A percentile compares a stretch with the other conserved stretches of the same genome.
These are phyloP conservation scores for Leptoxyphium fumago DNA, from an alignment of 2,329 filamentous ascomycete species.

Conservation along the genomic window DNA sequence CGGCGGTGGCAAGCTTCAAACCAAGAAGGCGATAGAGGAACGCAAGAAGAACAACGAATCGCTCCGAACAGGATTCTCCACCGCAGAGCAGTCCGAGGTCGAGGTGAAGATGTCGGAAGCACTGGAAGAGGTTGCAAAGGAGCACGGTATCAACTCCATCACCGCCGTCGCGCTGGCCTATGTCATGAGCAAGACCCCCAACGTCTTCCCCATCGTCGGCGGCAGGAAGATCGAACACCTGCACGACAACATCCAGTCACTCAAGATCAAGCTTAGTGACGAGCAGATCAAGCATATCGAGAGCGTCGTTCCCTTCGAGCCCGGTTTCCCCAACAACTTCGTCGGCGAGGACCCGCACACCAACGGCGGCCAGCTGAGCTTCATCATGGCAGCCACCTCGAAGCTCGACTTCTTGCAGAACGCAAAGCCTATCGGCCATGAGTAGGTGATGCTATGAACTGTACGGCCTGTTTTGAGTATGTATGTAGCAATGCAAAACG, in stretches of 20 bases:
- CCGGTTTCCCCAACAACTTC: slow-evolving; percentile 53
- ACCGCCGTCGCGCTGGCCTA: slow-evolving; percentile 50
- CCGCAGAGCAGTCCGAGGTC: slow-evolving; percentile 28
- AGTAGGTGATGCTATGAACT: slow-evolving; percentile 6
- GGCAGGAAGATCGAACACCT: slow-evolving; percentile 58
- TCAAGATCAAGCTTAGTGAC: slow-evolving; percentile 43
- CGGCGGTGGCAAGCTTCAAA: slow-evolving; percentile 31
- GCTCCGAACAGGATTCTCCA: slow-evolving; percentile 15
- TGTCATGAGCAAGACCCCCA: slow-evolving; percentile 47
- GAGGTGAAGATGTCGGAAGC: slow-evolving; percentile 39
- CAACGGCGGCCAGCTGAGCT: slow-evolving; percentile 10
- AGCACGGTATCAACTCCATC: slow-evolving; percentile 39
- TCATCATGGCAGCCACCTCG: slow-evolving; percentile 13
- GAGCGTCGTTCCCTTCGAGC: slow-evolving; percentile 43
- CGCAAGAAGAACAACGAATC: slow-evolving; percentile 29
- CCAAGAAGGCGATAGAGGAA: slow-evolving; percentile 30
- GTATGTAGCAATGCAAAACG: too few species aligned
- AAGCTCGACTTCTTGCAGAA: slow-evolving; percentile 14
- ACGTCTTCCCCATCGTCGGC: slow-evolving; percentile 62
- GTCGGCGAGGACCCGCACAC: slow-evolving; percentile 24
- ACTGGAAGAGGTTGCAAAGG: slow-evolving; percentile 44
- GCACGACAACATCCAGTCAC: slow-evolving; percentile 52
- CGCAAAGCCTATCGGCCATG: slow-evolving; percentile 19
- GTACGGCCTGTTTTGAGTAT: too few species aligned
- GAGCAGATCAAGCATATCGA: slow-evolving; percentile 56